These are phyloP conservation scores for Silene conica DNA, from an alignment of 148 eudicot genomes.

Conservation along the genomic window DNA sequence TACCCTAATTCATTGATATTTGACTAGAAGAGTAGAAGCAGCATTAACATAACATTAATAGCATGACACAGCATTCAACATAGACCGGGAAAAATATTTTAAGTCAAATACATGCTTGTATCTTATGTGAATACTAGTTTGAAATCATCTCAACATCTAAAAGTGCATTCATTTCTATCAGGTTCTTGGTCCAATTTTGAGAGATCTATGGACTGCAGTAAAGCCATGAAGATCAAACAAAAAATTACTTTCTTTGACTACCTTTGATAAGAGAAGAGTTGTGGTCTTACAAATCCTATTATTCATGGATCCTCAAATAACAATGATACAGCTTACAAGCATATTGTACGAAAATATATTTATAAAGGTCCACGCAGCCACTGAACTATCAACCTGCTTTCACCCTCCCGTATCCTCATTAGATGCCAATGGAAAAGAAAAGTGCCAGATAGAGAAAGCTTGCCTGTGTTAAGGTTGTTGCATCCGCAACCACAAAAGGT, in stretches of 20 bases:
- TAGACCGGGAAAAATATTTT: neutral
- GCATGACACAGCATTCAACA: neutral
- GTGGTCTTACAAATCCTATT: neutral
- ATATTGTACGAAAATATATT: neutral
- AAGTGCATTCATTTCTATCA: neutral
- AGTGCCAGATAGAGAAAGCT: slow-evolving; percentile 18
- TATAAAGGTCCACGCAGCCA: neutral
- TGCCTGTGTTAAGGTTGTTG: slow-evolving; percentile 90
- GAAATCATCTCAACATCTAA: neutral
- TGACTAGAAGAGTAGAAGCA: neutral
- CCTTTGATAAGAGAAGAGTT: neutral
- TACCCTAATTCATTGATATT: neutral
- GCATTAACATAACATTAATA: neutral
- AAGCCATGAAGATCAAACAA: slow-evolving; percentile 3
- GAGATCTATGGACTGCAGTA: neutral
- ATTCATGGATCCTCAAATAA: neutral
- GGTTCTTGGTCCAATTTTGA: neutral
- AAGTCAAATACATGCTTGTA: neutral
- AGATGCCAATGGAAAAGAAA: neutral
- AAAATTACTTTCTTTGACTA: neutral
- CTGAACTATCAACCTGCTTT: neutral
- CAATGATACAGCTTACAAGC: neutral
- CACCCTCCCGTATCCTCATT: neutral
- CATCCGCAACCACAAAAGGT: slow-evolving; percentile 92
- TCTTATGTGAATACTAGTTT: neutral